Base-by-base conservation (phyloP, 169 alveolate genomes). In the Plasmodium gaboni region DNA sequence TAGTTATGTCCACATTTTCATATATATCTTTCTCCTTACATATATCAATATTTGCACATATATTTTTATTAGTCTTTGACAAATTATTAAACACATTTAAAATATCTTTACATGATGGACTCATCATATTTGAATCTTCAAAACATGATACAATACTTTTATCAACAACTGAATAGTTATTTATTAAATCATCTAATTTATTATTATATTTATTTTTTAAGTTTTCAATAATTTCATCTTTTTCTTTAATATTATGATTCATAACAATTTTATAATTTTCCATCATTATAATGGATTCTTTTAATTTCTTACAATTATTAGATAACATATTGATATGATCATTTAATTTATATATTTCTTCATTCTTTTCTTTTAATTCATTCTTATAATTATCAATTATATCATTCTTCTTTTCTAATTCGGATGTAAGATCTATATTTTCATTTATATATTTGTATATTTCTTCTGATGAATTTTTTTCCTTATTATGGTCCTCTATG, bases 361-460 rank as follows among this genome's bases (percentile, higher is more conserved):
- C 63, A 26, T 83, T 73, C 9, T 68, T 83, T n/a, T 55, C 28
- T 22, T 46, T 67, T 1, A 71, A 13, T n/a, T 83, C 91, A 24
- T 83, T 85, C 26, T 48, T 83, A 7, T 9, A 68, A 57, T 83
- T 42, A 1, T 83, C 91, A 7, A 83, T 55, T 15, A 83, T 9
- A 15, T 67, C 91, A 48, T 83, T 68, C 46, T 71, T 83, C 7
- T 83, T 69, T 59, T 83, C 91, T 12, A 83, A 24, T 13, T 83
- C 91, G 13, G 91, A 72, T 2, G 91, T 83, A 13, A 83, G 73
- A 46, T 83, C 85, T 1, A 83, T 68, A 32, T 83, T 83, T 57
- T 83, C 91, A 71, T 71, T 57, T 0, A 83, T 83, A 28, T 68
- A 83, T 38, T 83, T 83, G 51, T 68, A 61, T 57, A 83, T 83